Percentiles rank a stretch among this genome's conserved stretches.
phyloP scores from a whole-genome alignment of 495 filamentous ascomycete genomes.

The Monascus purpureus region DNA sequence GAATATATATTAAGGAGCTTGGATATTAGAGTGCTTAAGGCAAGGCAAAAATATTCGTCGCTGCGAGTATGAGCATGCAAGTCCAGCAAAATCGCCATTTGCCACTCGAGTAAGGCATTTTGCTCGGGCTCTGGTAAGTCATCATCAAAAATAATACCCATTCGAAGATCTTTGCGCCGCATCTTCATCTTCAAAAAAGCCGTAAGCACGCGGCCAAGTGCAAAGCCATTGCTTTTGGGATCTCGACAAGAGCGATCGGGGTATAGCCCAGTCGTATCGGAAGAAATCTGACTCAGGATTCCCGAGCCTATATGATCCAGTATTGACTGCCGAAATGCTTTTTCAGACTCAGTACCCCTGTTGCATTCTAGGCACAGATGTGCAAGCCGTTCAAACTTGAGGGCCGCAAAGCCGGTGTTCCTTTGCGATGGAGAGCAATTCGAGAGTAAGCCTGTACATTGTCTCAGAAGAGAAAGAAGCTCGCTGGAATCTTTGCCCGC shows the following conservation, averaged over 20 bases:
- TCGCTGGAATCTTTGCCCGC: constrained; percentile 19
- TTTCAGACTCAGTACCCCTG: constrained; percentile 21
- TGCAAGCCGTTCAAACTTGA: constrained; percentile 42
- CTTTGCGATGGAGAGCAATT: constrained; percentile 25
- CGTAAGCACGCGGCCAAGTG: constrained; percentile 33
- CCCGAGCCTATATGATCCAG: constrained; percentile 32
- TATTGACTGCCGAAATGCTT: constrained; percentile 30
- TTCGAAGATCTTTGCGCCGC: constrained; percentile 15
- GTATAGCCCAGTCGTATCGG: constrained; percentile 13
- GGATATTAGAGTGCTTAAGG: constrained; percentile 16
- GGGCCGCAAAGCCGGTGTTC: constrained; percentile 30
- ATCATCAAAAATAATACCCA: constrained; percentile 28
- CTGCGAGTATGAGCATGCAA: constrained; percentile 13
- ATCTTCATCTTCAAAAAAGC: constrained; percentile 30
- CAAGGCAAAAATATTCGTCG: constrained; percentile 19
- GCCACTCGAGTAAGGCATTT: constrained; percentile 42
- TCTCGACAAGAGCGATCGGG: constrained; percentile 16
- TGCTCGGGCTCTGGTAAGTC: constrained; percentile 15
- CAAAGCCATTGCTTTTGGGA: constrained; percentile 23
- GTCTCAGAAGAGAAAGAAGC: constrained; percentile 29
- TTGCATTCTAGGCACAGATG: constrained; percentile 27
- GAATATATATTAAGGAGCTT: constrained; percentile 30
- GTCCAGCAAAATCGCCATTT: constrained; percentile 29
- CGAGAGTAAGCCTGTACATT: constrained; percentile 33
- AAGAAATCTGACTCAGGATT: constrained; percentile 17